Base-by-base conservation (phyloP, 1,284 basidiomycete genomes). In the Quambalaria eucalypti region DNA sequence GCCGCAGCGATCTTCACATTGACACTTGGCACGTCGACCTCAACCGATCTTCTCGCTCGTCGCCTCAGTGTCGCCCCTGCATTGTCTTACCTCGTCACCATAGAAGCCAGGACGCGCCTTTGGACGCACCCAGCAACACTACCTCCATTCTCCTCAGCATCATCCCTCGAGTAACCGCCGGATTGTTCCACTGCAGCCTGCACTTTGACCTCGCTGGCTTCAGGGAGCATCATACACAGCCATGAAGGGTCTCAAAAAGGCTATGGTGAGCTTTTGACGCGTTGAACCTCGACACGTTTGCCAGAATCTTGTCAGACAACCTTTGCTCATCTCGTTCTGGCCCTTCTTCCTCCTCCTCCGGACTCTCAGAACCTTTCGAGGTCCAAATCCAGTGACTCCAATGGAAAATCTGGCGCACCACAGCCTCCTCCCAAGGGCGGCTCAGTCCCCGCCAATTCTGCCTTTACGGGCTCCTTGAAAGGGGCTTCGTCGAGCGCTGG, bases 211-310 rank as follows among this genome's bases (percentile, higher is more conserved):
- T n/a, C n/a, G n/a, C n/a, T n/a, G n/a, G n/a, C n/a, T n/a, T n/a
- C 16, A 39, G 36, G 36, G 36, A 39, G 36, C 16, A 14, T 21
- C 47, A 28, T n/a, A 14, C 19, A 21, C 26, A 49, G 21, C 7
- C 9, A 75, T 75, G 73, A 75, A 75, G 59, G 71, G 73, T 28
- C 69, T 74, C 44, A 75, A 74, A 59, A 75, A 75, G 60, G 73
- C 73, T 4, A 74, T 75, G 73, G 73, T 75, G 59, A 40, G 73
- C 21, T 4, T 4, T 39, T 12, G 10, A 39, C 21, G 4, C 16
- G 36, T n/a, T 39, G 36, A 21, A 21, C 10, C 16, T 10, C 36
- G 10, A n/a, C 5, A 21, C 36, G 21, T n/a, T n/a, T n/a, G n/a
- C n/a, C n/a, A n/a, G n/a, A n/a, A n/a, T 21, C 3, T n/a, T 39